Evolutionary conservation across 176 grass and related monocot species (phyloP), one percentile per base, ranked within the genome.

Genomic region (Microstegium vimineum): DNA sequence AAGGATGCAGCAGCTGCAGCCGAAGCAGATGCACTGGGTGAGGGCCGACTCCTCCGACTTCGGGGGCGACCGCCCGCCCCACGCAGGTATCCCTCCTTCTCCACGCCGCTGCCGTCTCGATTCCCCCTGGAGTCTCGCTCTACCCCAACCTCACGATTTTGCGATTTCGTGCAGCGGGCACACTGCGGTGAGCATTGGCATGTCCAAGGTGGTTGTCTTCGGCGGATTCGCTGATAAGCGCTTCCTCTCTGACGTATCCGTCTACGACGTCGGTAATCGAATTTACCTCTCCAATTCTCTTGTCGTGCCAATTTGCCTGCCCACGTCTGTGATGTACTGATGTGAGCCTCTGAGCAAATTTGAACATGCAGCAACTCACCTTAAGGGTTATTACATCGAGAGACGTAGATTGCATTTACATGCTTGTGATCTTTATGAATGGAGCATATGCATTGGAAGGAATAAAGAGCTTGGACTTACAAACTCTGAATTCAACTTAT

Each of bases 201-300:
- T 88, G 73, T 98, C 95, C 26, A 98, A 95, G 82, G 84, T 95
- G 69, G 90, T 98, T 22, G 46, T 98, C 65, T 98, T 98, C 77
- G 92, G 95, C 43, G 92, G 95, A 59, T 98, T 94, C 85, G 87
- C 91, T 1, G 91, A 95, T 59, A 95, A 93, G 73, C 90, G 76
- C 75, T 98, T 98, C 89, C 91, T 94, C 32, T 31, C 71, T 31
- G 92, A 98, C 52, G 76, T 95, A 79, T 65, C 90, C 57, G 96
- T 98, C 57, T 98, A 98, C 60, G 89, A 95, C 77, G 90, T 89
- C 22, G 93, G 96, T 95, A 89, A 38, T 83, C 12, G 12, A 28
- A 20, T 26, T 30, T n/a, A n/a, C 62, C 51, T 17, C 15, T 57
- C 38, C 27, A 57, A 30, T 43, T 23, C 8, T 43, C 25, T 25